These are phyloP conservation scores for Lecanicillium sp. DNA, from an alignment of 2,329 filamentous ascomycete species.

Conservation along the genomic window DNA sequence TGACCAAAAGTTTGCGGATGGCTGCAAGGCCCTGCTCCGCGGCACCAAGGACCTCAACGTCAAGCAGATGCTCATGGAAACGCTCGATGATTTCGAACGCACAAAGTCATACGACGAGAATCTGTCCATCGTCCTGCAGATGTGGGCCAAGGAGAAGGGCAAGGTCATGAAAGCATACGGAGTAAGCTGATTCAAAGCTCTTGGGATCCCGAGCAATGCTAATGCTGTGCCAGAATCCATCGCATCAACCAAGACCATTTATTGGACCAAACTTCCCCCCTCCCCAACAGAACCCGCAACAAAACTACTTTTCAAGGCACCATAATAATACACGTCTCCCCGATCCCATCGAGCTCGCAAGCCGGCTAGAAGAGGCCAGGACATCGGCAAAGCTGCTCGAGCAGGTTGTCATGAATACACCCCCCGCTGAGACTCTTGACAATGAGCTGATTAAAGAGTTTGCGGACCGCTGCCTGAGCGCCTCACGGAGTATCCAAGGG, in stretches of 20 bases:
- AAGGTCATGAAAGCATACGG: slow-evolving; percentile 46
- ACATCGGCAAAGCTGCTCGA: slow-evolving; percentile 88
- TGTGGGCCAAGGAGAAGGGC: slow-evolving; percentile 87
- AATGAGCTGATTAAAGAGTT: slow-evolving; percentile 95
- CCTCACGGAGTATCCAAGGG: slow-evolving; percentile 70
- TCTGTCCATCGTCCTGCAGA: slow-evolving; percentile 59
- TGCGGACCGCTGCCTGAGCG: slow-evolving; percentile 72
- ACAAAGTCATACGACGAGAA: slow-evolving; percentile 69
- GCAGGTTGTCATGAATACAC: slow-evolving; percentile 82
- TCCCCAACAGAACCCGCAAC: slow-evolving; percentile 27
- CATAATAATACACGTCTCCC: slow-evolving; percentile 48
- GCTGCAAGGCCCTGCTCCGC: slow-evolving; percentile 66
- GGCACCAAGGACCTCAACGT: slow-evolving; percentile 65
- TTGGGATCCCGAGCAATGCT: too few species aligned
- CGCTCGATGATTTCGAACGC: slow-evolving; percentile 67
- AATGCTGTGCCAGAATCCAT: background rate
- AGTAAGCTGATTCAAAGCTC: too few species aligned
- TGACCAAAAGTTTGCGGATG: slow-evolving; percentile 74
- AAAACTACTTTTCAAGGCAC: slow-evolving; percentile 50
- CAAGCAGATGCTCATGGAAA: slow-evolving; percentile 80
- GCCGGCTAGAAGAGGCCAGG: slow-evolving; percentile 79
- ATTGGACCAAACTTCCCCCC: slow-evolving; percentile 7
- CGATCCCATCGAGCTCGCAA: slow-evolving; percentile 65
- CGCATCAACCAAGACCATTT: background rate
- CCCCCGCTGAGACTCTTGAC: slow-evolving; percentile 61